Evolutionary conservation across 2,329 filamentous ascomycete genomes (phyloP), one percentile per base, ranked within the genome.

Genomic region (Ceratocystiopsis sp.): DNA sequence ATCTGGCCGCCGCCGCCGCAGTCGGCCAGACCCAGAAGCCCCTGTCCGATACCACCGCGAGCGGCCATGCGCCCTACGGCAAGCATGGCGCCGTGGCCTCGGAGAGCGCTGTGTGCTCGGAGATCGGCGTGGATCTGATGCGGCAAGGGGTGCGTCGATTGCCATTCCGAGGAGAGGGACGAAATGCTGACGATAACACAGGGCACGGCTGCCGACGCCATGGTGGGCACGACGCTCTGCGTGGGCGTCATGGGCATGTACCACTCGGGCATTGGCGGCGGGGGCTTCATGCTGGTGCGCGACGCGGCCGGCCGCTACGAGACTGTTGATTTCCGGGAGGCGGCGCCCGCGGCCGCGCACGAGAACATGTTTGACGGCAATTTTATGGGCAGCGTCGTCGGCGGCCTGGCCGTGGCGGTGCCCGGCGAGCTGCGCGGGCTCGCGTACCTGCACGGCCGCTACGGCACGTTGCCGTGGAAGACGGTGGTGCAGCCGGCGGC

Each of bases 271-370:
- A 80, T 95, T 46, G 87, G 84, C 17, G 89, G 89, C 8, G 89
- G 89, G 36, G 89, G 89, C 2, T 96, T 96, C 61, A 82, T 86
- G 70, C 67, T 94, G 6, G 73, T 94, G 6, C 77, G 84, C 40
- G 69, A 75, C 33, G 63, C 73, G 15, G 66, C 84, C 46, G 85
- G 85, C n/a, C 66, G 67, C 16, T 93, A 87, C 55, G 85, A 93
- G 55, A 78, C 79, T 46, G 77, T 96, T 51, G 89, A 96, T 60
- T 96, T 93, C 55, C 71, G 89, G 39, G 89, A 96, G 59, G 76
- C 80, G 0, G 89, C 89, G 0, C 89, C 89, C 1, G 81, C 79
- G 0, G 82, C 84, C 0, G 83, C 86, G 0, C 78, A 70, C 50
- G 68, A 86, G 59, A 75, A 93, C 53, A 96, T 96, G 89, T 96